Base-by-base conservation (phyloP, 768 basidiomycete genomes). In the Tylopilus sp. region DNA sequence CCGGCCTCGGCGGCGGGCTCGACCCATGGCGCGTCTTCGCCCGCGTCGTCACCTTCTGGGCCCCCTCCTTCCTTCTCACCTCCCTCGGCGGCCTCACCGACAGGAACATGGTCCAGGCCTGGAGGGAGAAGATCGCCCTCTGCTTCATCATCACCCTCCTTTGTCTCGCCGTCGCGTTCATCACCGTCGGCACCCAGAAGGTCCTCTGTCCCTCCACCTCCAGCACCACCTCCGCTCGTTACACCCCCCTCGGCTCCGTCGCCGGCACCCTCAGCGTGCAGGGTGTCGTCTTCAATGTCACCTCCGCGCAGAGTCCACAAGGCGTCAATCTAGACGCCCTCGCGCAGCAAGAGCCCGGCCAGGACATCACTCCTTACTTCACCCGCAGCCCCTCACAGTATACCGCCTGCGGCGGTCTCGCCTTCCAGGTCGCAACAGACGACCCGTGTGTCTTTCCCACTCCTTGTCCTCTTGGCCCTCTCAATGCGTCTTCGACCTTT, bases 41-140 rank as follows among this genome's bases (percentile, higher is more conserved):
- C 45, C 79, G 79, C 59, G 65, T 89, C 40, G 77, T 89, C 68
- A 93, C 95, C 7, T 94, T 88, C 67, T 98, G 93, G 93, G 95
- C 91, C 2, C 94, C 95, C 24, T 78, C 81, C 42, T 79, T 87
- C 63, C 70, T 92, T 22, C 81, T 98, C 52, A 71, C 80, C 22
- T 82, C 84, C 3, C 36, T 92, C 12, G 89, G 88, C 52, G 90
- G 92, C 41, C 77, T 98, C 67, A 87, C 82, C 66, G 92, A 95
- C 71, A 80, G 80, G 62, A 77, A 81, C 33, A 78, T 82, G 48
- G 77, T 84, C 56, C 92, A 97, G 69, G 97, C 97, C 2, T 99
- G 97, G 97, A 83, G 95, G 65, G 97, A 99, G 72, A 99, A 98
- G 77, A 85, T 96, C 53, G 84, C 93, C 7, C 77, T 99, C 4